A percentile compares a stretch with the other conserved stretches of the same genome.
phyloP scores from a whole-genome alignment of 2,329 filamentous ascomycete species.

The Metarhizium robertsii region DNA sequence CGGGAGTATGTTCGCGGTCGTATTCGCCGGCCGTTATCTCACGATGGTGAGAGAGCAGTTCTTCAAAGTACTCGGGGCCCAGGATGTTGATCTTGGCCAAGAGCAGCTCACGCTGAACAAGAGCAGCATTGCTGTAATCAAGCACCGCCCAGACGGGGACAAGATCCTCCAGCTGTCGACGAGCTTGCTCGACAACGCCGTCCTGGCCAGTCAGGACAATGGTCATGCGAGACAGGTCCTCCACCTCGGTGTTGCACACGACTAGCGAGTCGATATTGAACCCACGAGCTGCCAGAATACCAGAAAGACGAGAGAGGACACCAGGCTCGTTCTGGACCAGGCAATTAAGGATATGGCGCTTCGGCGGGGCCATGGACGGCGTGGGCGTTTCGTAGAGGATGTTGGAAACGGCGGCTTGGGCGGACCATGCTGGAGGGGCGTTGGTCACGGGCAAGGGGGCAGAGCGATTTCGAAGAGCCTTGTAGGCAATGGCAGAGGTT shows the following conservation, averaged over 20 bases:
- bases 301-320: slow-evolving; percentile 91
- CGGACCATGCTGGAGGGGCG: slow-evolving; percentile 71
- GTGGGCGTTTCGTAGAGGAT: slow-evolving; percentile 97
- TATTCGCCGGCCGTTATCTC: slow-evolving; percentile 57
- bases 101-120: slow-evolving; percentile 91
- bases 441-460: slow-evolving; percentile 74
- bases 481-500: slow-evolving; percentile 93
- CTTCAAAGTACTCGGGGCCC: slow-evolving; percentile 96
- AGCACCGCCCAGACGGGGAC: slow-evolving; percentile 98
- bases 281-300: slow-evolving; percentile 87
- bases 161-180: slow-evolving; percentile 88
- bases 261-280: slow-evolving; percentile 99
- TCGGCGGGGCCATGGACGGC: slow-evolving; percentile 72
- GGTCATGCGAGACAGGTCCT: slow-evolving; percentile 95
- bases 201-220: slow-evolving; percentile 96
- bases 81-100: slow-evolving; percentile 95
- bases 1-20: slow-evolving; percentile 34
- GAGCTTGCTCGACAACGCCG: slow-evolving; percentile 93
- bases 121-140: slow-evolving; percentile 85
- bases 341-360: slow-evolving; percentile 95
- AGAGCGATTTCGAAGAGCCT: slow-evolving; percentile 86
- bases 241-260: slow-evolving; percentile 95
- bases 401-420: slow-evolving; percentile 89
- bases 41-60: slow-evolving; percentile 88
- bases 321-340: slow-evolving; percentile 98